Conservation (phyloP, 805 yeast genomes). For the Spathaspora gorwiae region DNA sequence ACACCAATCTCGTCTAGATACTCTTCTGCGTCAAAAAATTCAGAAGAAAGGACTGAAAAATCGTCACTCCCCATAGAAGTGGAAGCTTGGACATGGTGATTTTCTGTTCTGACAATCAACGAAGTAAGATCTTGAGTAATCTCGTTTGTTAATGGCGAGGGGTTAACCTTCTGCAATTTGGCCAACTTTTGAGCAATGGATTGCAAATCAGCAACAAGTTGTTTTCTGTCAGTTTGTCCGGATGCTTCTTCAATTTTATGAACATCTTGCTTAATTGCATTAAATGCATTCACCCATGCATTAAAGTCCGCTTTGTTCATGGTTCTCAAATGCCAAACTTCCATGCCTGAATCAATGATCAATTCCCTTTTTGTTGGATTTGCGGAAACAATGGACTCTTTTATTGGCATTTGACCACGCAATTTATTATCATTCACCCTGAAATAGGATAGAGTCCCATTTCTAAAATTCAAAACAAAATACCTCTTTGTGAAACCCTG, state of each 20-base stretch:
- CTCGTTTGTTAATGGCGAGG: slow-evolving; percentile 6
- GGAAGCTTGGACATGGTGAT: slow-evolving; percentile 2
- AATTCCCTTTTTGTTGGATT: slow-evolving; percentile 63
- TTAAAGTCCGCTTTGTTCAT: slow-evolving; percentile 60
- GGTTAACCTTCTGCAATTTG: slow-evolving; percentile 11
- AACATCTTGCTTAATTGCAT: slow-evolving; percentile 38
- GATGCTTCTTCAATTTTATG: not conserved
- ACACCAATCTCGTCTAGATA: slow-evolving; percentile 53
- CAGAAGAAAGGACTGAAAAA: slow-evolving; percentile 27
- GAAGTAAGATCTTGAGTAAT: slow-evolving; percentile 18
- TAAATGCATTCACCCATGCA: slow-evolving; percentile 79
- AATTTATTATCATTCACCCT: slow-evolving; percentile 67
- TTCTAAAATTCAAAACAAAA: slow-evolving; percentile 75
- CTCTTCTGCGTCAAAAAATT: slow-evolving; percentile 62
- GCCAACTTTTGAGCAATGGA: slow-evolving; percentile 18
- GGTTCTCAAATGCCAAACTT: slow-evolving; percentile 85
- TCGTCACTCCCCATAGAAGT: slow-evolving; percentile 15
- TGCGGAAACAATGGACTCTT: slow-evolving; percentile 77
- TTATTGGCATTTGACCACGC: slow-evolving; percentile 89
- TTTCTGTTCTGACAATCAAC: slow-evolving; percentile 13
- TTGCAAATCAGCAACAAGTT: slow-evolving; percentile 12
- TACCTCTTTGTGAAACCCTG: slow-evolving; percentile 86
- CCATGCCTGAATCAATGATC: slow-evolving; percentile 90
- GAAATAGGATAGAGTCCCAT: slow-evolving; percentile 81
- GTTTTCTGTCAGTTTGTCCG: not conserved